Evolutionary conservation across 768 basidiomycete species (phyloP), one percentile per base, ranked within the genome.

Genomic region (Tulasnella sp.): DNA sequence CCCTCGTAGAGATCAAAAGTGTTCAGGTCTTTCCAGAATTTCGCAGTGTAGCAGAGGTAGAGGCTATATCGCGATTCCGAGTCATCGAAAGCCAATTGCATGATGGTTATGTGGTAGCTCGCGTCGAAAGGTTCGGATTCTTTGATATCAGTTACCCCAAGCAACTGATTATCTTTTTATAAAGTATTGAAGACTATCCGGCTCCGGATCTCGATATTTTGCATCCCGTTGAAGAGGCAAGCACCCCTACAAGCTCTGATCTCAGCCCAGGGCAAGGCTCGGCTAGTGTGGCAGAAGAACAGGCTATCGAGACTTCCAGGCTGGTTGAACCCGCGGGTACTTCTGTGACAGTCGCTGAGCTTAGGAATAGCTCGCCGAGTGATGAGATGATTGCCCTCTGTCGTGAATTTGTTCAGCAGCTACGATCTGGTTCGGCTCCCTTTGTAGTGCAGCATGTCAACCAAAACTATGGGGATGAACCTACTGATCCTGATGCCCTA

Each of bases 401-500:
- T 42, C 32, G 33, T 24, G 13, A 40, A 1, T 49, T 49, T 37
- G 37, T 49, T 7, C 35, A 49, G 16, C 24, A 49, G n/a, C 22
- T 49, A 24, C 34, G 48, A 20, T 39, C 20, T n/a, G 48, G 32
- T 16, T 25, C 48, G 15, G 48, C 48, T 1, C 48, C 48, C 16
- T 49, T 34, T 34, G 34, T 49, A 15, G 48, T 49, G 37, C 33
- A 49, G 25, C 22, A 24, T 16, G 27, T 41, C 33, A 49, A 49
- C 34, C 25, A 42, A 13, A 37, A 28, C 19, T 49, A 49, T 25
- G 48, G 48, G 25, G 22, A 24, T 16, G 34, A 37, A n/a, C 39
- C 39, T 12, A 34, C 48, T 35, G 16, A 27, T 15, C 35, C 37
- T 12, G 48, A 49, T 31, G 48, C 48, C 9, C 41, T 35, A 22